phyloP scores from a whole-genome alignment of 345 rosid species.

The Rhizophora apiculata region DNA sequence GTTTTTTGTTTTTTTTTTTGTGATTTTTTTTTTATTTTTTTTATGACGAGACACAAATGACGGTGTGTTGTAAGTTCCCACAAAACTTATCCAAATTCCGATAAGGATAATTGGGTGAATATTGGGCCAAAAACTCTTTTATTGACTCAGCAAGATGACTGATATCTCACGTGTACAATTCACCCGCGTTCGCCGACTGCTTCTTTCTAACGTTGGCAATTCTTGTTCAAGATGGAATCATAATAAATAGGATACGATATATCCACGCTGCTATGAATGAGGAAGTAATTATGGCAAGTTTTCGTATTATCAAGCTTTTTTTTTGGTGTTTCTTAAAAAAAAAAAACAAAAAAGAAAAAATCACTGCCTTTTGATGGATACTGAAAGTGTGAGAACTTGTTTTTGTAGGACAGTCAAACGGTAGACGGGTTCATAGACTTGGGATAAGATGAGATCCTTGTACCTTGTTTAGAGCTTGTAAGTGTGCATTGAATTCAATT shows the following conservation, averaged over 20 bases:
- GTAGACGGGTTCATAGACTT: conserved; percentile 1
- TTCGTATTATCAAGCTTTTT: no score
- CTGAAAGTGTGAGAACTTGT: not conserved
- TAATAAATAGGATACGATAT: no score
- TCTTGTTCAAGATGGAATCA: no score
- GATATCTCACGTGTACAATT: conserved; percentile 27
- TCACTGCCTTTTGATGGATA: not conserved
- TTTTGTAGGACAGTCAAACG: conserved; percentile 16
- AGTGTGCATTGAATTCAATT: no score
- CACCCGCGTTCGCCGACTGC: conserved; percentile 1
- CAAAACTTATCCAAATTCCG: conserved; percentile 34
- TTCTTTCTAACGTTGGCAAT: not conserved
- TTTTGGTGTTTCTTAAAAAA: no score
- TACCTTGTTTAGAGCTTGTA: no score
- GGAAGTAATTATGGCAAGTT: no score
- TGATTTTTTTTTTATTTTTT: no score
- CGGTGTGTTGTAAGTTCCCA: not conserved
- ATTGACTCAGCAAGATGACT: conserved; percentile 18
- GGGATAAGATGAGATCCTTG: not conserved
- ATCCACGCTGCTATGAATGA: no score
- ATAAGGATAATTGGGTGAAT: conserved; percentile 29
- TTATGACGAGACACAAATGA: not conserved
- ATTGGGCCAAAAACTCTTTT: not conserved
- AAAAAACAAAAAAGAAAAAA: not conserved
- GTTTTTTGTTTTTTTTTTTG: not conserved